phyloP scores from a whole-genome alignment of 78 protist species.

The Salpingoeca rosetta region DNA sequence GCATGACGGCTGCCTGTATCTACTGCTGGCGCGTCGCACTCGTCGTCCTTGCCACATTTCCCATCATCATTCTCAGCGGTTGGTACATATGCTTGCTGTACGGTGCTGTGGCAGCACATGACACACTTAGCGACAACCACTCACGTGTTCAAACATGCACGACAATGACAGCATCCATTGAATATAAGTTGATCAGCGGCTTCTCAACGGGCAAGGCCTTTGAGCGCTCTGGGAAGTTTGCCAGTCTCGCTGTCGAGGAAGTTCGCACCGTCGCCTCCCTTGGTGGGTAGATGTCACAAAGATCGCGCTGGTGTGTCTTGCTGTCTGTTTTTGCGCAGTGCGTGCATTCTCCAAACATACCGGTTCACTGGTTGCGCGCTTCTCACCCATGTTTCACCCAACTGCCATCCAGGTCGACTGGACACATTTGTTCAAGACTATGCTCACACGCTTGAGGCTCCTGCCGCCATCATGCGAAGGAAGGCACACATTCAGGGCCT shows the following conservation, averaged over 20 bases:
- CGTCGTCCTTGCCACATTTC: slow-evolving; percentile 61
- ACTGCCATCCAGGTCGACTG: no score
- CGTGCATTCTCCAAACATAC: no score
- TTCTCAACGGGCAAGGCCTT: slow-evolving; percentile 30
- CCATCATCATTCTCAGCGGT: slow-evolving; percentile 40
- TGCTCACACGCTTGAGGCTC: background rate
- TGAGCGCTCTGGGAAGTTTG: slow-evolving; percentile 51
- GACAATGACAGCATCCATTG: no score
- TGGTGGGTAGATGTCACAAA: no score
- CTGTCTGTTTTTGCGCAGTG: no score
- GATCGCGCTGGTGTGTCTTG: no score
- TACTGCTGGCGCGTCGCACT: slow-evolving; percentile 44
- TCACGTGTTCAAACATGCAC: no score
- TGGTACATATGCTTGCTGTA: no score
- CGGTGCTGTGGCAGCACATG: no score
- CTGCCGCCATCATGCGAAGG: background rate
- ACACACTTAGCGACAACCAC: no score
- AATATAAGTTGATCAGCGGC: slow-evolving; percentile 47
- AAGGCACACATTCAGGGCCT: background rate
- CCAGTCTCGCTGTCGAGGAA: slow-evolving; percentile 8
- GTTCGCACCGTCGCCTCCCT: slow-evolving; percentile 22
- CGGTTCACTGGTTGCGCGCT: no score
- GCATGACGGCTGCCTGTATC: slow-evolving; percentile 45
- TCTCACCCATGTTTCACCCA: no score
- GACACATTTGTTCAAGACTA: background rate